A percentile compares a stretch with the other conserved stretches of the same genome.
Evolutionary conservation across 306 rosid genomes (phyloP).

Genomic region (Urtica urens): DNA sequence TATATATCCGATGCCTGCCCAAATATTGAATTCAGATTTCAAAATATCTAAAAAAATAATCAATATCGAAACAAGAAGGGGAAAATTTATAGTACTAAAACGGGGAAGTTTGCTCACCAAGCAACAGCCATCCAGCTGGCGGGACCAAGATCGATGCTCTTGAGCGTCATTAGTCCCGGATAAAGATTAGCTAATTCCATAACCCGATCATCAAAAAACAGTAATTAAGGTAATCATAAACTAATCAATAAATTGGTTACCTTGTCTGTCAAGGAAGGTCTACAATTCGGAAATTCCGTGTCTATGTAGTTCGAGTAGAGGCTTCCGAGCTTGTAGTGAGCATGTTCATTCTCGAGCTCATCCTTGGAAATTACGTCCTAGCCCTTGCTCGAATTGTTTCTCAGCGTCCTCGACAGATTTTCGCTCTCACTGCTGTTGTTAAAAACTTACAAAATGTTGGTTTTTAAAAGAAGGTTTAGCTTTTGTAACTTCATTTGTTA

Average conservation of each 20-base stretch:
- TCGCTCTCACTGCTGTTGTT: constrained; percentile 80
- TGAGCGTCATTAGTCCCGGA: constrained; percentile 47
- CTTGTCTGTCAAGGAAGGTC: constrained; percentile 60
- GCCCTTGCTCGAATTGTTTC: constrained; percentile 57
- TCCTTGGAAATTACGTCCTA: constrained; percentile 64
- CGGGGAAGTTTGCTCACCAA: constrained; percentile 44
- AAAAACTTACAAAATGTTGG: too few species aligned
- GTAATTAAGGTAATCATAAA: too few species aligned
- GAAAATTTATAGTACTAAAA: too few species aligned
- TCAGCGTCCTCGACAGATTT: constrained; percentile 38
- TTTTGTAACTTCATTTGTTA: too few species aligned
- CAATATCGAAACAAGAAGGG: too few species aligned
- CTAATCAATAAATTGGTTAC: constrained; percentile 24
- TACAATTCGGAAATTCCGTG: constrained; percentile 44
- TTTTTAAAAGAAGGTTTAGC: too few species aligned
- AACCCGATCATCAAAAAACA: too few species aligned
- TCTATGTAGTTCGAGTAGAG: constrained; percentile 46
- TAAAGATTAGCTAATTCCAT: constrained; percentile 40
- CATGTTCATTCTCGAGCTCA: too few species aligned
- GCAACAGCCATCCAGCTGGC: constrained; percentile 93
- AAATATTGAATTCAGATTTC: too few species aligned
- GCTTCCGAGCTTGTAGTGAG: constrained; percentile 41
- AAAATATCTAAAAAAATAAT: too few species aligned
- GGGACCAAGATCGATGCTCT: constrained; percentile 71
- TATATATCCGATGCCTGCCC: too few species aligned